Percentiles rank a stretch among this genome's conserved stretches.
phyloP scores from a whole-genome alignment of 2,329 filamentous ascomycete species.

The Peltaster fructicola region DNA sequence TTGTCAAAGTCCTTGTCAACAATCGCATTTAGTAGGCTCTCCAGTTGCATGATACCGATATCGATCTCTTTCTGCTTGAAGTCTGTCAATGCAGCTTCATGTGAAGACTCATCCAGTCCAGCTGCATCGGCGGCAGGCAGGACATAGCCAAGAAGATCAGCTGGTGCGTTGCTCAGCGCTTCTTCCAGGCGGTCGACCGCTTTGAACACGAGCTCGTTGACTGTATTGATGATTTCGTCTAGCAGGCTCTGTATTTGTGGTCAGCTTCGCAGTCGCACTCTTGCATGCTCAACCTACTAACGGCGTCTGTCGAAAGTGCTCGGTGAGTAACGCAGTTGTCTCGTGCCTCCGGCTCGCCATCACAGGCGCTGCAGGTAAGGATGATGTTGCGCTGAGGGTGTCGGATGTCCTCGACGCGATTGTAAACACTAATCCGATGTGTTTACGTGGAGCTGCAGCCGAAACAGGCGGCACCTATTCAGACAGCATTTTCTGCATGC shows the following conservation, averaged over 20 bases:
- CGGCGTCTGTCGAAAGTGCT: slow-evolving; percentile 90
- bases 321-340: slow-evolving; percentile 55
- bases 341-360: slow-evolving; percentile 29
- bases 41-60: slow-evolving; percentile 43
- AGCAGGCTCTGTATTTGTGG: slow-evolving; percentile 58
- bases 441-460: too few relatives aligned
- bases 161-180: slow-evolving; percentile 56
- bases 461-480: too few relatives aligned
- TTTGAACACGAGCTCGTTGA: slow-evolving; percentile 84
- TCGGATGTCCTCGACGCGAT: too few relatives aligned
- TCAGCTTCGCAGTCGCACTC: slow-evolving; percentile 3
- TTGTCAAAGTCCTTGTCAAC: slow-evolving; percentile 35
- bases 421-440: too few relatives aligned
- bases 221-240: slow-evolving; percentile 93
- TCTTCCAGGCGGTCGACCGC: slow-evolving; percentile 77
- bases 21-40: slow-evolving; percentile 31
- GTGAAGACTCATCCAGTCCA: slow-evolving; percentile 16
- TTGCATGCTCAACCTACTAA: slow-evolving; percentile 41
- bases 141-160: slow-evolving; percentile 62
- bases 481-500: too few relatives aligned
- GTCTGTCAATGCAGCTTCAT: slow-evolving; percentile 3
- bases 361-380: too few relatives aligned
- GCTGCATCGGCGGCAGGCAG: slow-evolving; percentile 5
- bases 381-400: too few relatives aligned
- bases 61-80: slow-evolving; percentile 44